These are phyloP conservation scores for Fomitopsis serialis DNA, from an alignment of 768 basidiomycete species.

Conservation along the genomic window DNA sequence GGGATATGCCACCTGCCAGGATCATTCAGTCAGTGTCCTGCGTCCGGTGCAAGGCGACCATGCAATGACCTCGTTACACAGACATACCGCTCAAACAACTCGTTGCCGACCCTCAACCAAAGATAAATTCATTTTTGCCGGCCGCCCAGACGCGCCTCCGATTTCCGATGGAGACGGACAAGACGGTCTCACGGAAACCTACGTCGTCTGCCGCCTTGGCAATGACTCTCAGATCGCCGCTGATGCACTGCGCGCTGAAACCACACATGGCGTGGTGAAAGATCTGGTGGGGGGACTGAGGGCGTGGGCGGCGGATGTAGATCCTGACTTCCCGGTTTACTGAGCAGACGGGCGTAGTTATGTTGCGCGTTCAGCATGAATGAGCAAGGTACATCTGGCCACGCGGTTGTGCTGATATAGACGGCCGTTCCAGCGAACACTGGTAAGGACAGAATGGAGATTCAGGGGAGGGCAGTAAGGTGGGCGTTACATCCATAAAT, in stretches of 20 bases:
- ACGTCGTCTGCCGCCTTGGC: slow-evolving; percentile 80
- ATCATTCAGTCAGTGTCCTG: slow-evolving; percentile 56
- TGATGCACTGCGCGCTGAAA: slow-evolving; percentile 43
- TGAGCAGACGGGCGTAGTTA: slow-evolving; percentile 31
- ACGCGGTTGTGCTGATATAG: too few species aligned
- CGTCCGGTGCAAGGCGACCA: not conserved
- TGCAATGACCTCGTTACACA: too few species aligned
- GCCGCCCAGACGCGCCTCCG: not conserved
- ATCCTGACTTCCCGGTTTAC: slow-evolving; percentile 77
- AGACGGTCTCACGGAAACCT: slow-evolving; percentile 18
- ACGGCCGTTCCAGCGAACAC: too few species aligned
- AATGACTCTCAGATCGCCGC: slow-evolving; percentile 94
- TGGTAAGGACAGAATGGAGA: too few species aligned
- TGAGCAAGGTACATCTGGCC: too few species aligned
- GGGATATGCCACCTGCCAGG: slow-evolving; percentile 78
- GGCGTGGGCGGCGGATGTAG: slow-evolving; percentile 75
- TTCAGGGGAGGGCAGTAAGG: too few species aligned
- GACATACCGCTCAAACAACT: slow-evolving; percentile 71
- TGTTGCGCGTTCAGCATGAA: too few species aligned
- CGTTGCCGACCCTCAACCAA: slow-evolving; percentile 50
- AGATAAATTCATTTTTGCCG: slow-evolving; percentile 27
- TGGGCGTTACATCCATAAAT: too few species aligned
- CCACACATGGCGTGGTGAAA: slow-evolving; percentile 33
- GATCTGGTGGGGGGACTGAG: slow-evolving; percentile 80
- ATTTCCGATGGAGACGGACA: not conserved